These are phyloP conservation scores for Pyrenopolyporus hunteri DNA, from an alignment of 495 filamentous ascomycete genomes.

Conservation along the genomic window DNA sequence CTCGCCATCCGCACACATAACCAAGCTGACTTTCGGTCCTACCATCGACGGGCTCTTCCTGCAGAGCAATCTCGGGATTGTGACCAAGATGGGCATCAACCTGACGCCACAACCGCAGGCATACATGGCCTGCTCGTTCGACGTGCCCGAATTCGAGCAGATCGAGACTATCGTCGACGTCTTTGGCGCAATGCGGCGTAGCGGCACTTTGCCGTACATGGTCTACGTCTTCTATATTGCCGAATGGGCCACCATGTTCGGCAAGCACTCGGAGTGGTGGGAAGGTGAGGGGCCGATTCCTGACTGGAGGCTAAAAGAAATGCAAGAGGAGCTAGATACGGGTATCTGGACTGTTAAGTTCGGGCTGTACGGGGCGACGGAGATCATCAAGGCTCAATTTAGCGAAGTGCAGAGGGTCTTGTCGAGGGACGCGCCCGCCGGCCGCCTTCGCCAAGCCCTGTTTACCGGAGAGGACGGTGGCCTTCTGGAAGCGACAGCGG, in stretches of 20 bases:
- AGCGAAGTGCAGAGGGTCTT: conserved; percentile 50
- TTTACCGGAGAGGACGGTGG: conserved; percentile 47
- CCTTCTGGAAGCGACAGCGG: conserved; percentile 46
- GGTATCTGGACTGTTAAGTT: conserved; percentile 56
- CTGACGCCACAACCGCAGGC: conserved; percentile 55
- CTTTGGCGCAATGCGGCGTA: conserved; percentile 48
- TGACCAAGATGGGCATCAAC: conserved; percentile 57
- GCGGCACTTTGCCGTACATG: conserved; percentile 46
- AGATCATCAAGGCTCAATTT: conserved; percentile 54
- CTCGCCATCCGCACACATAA: conserved; percentile 50
- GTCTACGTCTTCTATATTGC: conserved; percentile 55
- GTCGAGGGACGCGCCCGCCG: conserved; percentile 43
- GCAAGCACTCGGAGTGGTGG: conserved; percentile 54
- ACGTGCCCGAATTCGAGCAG: conserved; percentile 55
- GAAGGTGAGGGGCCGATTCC: conserved; percentile 52
- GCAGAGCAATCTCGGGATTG: conserved; percentile 56
- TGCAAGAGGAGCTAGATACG: conserved; percentile 49
- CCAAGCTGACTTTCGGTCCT: conserved; percentile 57
- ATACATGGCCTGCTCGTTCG: conserved; percentile 57
- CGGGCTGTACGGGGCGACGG: conserved; percentile 53
- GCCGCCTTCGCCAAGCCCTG: conserved; percentile 44
- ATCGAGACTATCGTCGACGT: conserved; percentile 50
- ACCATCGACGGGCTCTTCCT: conserved; percentile 57
- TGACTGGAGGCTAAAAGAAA: conserved; percentile 50
- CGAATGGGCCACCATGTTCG: conserved; percentile 55